phyloP scores from a whole-genome alignment of 2,329 filamentous ascomycete species.

The Colletotrichum sp. region DNA sequence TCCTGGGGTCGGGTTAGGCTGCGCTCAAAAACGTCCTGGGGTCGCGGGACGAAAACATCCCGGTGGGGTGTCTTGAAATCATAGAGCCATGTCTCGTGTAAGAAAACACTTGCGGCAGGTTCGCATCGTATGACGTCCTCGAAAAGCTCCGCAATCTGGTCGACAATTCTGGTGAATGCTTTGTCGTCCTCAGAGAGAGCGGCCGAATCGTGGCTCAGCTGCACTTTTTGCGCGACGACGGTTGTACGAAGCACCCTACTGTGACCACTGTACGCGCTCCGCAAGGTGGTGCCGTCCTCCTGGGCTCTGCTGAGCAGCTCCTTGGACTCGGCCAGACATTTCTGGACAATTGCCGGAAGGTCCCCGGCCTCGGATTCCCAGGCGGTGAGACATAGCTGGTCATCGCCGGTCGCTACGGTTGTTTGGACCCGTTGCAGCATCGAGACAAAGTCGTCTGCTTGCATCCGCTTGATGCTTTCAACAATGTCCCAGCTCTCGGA shows the following conservation, averaged over 20 bases:
- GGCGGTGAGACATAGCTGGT: conserved; percentile 39
- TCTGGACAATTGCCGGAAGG: conserved; percentile 38
- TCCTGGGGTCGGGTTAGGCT: conserved; percentile 76
- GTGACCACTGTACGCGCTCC: conserved; percentile 77
- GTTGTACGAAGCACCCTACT: conserved; percentile 76
- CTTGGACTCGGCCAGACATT: conserved; percentile 51
- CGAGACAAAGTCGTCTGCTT: conserved; percentile 51
- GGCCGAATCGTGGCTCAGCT: conserved; percentile 77
- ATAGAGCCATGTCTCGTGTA: conserved; percentile 79
- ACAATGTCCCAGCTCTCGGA: conserved; percentile 60
- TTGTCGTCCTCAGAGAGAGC: conserved; percentile 74
- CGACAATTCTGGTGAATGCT: conserved; percentile 70
- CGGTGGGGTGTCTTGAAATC: conserved; percentile 72
- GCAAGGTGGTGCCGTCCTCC: conserved; percentile 56
- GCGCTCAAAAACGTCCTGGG: conserved; percentile 73
- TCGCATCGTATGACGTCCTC: conserved; percentile 39
- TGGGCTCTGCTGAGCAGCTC: conserved; percentile 50
- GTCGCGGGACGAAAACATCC: conserved; percentile 77
- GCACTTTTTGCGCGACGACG: conserved; percentile 80
- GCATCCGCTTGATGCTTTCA: conserved; percentile 63
- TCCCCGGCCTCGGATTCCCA: conserved; percentile 35
- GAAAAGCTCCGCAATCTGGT: conserved; percentile 57
- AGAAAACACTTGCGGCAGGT: conserved; percentile 52
- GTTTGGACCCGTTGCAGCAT: conserved; percentile 49
- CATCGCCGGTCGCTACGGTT: conserved; percentile 39